Conservation (phyloP, 352 stramenopile species). For the Albugo laibachii region DNA sequence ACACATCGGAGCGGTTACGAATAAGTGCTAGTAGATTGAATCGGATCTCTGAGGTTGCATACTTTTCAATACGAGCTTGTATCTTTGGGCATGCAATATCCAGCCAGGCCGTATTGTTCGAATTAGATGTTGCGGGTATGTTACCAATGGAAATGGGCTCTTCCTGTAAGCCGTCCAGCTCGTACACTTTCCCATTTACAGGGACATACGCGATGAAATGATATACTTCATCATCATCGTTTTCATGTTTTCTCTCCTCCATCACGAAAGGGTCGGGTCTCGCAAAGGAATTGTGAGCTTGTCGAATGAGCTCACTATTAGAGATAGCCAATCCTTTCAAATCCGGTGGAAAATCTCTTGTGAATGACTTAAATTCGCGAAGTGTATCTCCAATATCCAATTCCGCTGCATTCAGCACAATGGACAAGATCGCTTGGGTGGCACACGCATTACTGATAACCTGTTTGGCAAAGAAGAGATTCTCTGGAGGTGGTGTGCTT, state of each 20-base stretch:
- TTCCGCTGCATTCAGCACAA: constrained; percentile 83
- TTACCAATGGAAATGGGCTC: constrained; percentile 81
- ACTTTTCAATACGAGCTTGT: constrained; percentile 84
- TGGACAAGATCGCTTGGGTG: constrained; percentile 92
- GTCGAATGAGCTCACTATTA: constrained; percentile 71
- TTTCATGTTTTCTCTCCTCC: constrained; percentile 43
- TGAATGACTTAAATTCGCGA: constrained; percentile 66
- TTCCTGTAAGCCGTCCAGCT: constrained; percentile 87
- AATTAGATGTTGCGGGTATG: constrained; percentile 6
- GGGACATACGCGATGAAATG: constrained; percentile 95
- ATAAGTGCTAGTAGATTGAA: constrained; percentile 94
- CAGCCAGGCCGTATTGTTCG: constrained; percentile 44
- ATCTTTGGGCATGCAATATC: constrained; percentile 81
- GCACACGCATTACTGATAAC: constrained; percentile 93
- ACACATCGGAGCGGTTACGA: constrained; percentile 48
- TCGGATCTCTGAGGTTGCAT: constrained; percentile 82
- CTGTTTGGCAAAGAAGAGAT: constrained; percentile 91
- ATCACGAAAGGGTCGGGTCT: constrained; percentile 63
- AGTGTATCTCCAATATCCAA: constrained; percentile 45
- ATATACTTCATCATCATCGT: constrained; percentile 85
- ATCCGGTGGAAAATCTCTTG: constrained; percentile 47
- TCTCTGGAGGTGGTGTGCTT: constrained; percentile 3
- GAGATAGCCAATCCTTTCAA: constrained; percentile 73
- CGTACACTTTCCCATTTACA: constrained; percentile 79
- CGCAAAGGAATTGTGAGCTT: constrained; percentile 70